phyloP scores from a whole-genome alignment of 805 yeast species.

The Cyberlindnera mycetangii region DNA sequence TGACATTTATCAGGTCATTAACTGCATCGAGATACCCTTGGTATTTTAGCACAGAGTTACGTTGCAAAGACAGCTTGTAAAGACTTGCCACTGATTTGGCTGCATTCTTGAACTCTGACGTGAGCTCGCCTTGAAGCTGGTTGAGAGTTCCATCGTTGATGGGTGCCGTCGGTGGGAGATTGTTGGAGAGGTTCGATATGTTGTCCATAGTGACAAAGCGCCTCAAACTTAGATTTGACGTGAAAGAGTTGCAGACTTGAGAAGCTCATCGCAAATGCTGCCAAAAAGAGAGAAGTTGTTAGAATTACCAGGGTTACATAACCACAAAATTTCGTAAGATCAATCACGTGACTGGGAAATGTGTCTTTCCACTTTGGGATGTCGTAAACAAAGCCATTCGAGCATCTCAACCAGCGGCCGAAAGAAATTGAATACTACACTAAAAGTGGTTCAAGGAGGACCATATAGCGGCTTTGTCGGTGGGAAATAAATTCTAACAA shows the following conservation, averaged over 20 bases:
- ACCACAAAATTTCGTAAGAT: neutral
- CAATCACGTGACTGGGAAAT: neutral
- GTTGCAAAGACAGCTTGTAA: constrained; percentile 53
- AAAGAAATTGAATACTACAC: no score
- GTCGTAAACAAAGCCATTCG: constrained; percentile 9
- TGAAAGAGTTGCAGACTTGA: no score
- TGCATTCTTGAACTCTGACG: constrained; percentile 64
- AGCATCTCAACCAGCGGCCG: no score
- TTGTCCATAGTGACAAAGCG: constrained; percentile 40
- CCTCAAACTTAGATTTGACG: no score
- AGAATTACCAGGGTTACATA: neutral
- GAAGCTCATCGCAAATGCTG: neutral
- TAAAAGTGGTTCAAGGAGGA: no score
- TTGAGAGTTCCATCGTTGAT: constrained; percentile 45
- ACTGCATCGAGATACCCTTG: constrained; percentile 63
- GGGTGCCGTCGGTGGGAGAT: constrained; percentile 51
- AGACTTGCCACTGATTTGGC: constrained; percentile 69
- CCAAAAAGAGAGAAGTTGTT: neutral
- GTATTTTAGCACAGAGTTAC: constrained; percentile 42
- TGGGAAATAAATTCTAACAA: no score
- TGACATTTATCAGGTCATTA: constrained; percentile 48
- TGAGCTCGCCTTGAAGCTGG: constrained; percentile 49
- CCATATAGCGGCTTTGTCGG: no score
- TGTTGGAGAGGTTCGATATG: constrained; percentile 54
- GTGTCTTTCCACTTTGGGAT: constrained; percentile 7